Base-by-base conservation (phyloP, 2,329 filamentous ascomycete genomes). In the Cryphonectria parasitica region DNA sequence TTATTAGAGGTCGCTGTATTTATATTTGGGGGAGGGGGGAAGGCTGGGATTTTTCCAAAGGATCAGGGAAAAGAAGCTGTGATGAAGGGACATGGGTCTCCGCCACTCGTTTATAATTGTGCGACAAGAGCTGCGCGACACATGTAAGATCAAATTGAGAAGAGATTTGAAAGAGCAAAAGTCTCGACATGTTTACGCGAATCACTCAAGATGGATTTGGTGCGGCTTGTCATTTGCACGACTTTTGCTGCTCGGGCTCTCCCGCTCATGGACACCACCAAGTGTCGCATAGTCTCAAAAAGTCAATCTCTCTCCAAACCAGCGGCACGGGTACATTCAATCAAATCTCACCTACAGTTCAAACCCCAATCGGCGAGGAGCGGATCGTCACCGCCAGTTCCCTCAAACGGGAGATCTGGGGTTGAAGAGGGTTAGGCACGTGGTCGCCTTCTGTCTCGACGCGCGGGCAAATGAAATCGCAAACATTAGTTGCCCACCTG, bases 1-100 rank as follows among this genome's bases (percentile, higher is more conserved):
- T 52, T 64, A 56, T 36, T 71, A 71, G 69, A 71, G 62, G 65
- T 66, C 45, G 68, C 25, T 71, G 66, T 64, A 49, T 60, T 45
- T 56, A 61, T 43, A 64, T 31, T 31, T 25, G 41, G 22, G 66
- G 49, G 8, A 25, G 19, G n/a, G 43, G 41, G 39, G 31, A 58
- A 6, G 28, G 36, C n/a, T 49, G 45, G 45, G 45, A n/a, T 49
- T n/a, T 49, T n/a, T 49, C 41, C 39, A 62, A 41, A 41, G 43
- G 63, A 6, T 49, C 66, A 52, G 56, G 41, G 66, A 62, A 61
- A 62, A 39, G 56, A 68, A 36, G 66, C 22, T 31, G 41, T 62
- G 43, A n/a, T 62, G 34, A 39, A 41, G 17, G 10, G n/a, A 58
- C 41, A 28, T 45, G 36, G 43, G 13, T 31, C 17, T 67, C 58